Percentiles rank a stretch among this genome's conserved stretches.
Conservation (phyloP, 129 eudicot genomes). For the Artemisia argyi region DNA sequence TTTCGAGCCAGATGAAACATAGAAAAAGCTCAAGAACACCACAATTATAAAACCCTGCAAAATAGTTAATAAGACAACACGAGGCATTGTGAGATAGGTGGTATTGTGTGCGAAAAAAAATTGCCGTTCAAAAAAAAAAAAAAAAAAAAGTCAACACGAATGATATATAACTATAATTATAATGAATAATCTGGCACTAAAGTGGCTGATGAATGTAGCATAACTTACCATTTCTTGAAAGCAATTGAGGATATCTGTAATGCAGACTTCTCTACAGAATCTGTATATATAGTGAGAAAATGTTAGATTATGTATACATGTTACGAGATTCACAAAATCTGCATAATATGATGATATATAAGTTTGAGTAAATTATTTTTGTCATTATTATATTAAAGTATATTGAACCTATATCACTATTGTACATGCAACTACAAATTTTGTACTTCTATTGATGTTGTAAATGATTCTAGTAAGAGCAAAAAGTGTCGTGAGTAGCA, state of each 20-base stretch:
- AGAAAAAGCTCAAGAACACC: conserved; percentile 10
- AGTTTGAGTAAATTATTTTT: too few relatives aligned
- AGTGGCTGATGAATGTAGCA: background rate
- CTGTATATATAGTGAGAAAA: background rate
- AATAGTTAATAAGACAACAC: background rate
- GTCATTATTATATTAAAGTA: too few relatives aligned
- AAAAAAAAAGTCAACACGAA: too few relatives aligned
- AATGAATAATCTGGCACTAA: background rate
- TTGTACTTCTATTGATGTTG: too few relatives aligned
- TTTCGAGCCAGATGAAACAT: conserved; percentile 12
- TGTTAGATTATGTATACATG: background rate
- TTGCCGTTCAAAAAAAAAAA: too few relatives aligned
- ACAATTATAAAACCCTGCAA: conserved; percentile 22
- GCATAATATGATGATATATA: too few relatives aligned
- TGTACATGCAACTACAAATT: too few relatives aligned
- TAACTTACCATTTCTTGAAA: background rate
- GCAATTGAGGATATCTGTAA: background rate
- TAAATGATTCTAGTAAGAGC: too few relatives aligned
- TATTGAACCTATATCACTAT: too few relatives aligned
- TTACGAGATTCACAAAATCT: background rate
- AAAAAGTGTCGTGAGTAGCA: too few relatives aligned
- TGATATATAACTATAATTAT: background rate
- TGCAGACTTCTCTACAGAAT: background rate
- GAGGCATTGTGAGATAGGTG: too few relatives aligned
- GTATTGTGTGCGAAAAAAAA: too few relatives aligned